Percentiles rank a stretch among this genome's conserved stretches.
Evolutionary conservation across 768 basidiomycete genomes (phyloP).

Genomic region (Leccinum olivaceopallidum): DNA sequence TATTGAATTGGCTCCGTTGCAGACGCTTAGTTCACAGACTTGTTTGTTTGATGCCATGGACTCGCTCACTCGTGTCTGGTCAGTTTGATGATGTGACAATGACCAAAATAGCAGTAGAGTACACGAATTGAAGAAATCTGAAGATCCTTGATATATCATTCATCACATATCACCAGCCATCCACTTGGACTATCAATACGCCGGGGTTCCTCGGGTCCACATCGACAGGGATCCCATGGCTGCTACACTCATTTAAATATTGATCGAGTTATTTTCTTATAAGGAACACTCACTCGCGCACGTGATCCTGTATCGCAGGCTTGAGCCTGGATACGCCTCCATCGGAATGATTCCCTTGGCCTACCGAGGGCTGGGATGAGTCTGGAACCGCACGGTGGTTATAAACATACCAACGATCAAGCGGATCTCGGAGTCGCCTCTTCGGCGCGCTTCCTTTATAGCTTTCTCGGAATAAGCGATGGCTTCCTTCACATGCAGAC

Average conservation of each 20-base stretch:
- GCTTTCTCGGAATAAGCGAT: constrained; percentile 71
- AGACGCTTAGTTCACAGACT: not conserved
- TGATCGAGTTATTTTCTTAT: not conserved
- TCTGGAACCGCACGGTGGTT: not conserved
- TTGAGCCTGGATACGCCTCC: constrained; percentile 79
- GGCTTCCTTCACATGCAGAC: constrained; percentile 91
- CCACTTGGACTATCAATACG: constrained; percentile 69
- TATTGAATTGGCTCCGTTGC: constrained; percentile 4
- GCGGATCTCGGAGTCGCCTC: constrained; percentile 62
- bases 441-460: constrained; percentile 59
- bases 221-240: constrained; percentile 67
- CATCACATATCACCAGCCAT: not conserved
- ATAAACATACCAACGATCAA: constrained; percentile 78
- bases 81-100: too few relatives aligned
- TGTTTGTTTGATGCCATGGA: not conserved
- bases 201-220: constrained; percentile 82
- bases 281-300: constrained; percentile 58
- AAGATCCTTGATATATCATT: not conserved
- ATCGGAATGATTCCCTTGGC: constrained; percentile 86
- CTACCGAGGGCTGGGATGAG: constrained; percentile 33
- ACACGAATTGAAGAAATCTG: constrained; percentile 1
- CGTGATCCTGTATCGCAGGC: constrained; percentile 84
- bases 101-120: not conserved
- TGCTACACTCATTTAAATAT: constrained; percentile 30
- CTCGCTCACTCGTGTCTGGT: too few relatives aligned